Conservation (phyloP, 2,329 filamentous ascomycete genomes). For the Verticillium nubilum region DNA sequence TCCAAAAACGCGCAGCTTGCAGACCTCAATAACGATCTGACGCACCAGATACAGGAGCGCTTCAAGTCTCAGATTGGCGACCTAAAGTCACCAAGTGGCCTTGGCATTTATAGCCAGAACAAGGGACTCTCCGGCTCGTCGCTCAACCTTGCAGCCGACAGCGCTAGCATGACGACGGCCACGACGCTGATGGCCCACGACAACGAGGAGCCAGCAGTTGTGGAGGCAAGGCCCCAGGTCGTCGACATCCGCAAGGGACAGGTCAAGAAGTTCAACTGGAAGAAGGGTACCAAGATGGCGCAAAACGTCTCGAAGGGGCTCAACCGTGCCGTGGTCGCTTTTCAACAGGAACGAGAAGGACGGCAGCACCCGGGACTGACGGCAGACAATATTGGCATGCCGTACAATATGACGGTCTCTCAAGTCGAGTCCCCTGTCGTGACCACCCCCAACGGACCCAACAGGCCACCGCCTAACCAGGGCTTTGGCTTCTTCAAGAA, state of each 20-base stretch:
- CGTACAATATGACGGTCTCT: slow-evolving; percentile 63
- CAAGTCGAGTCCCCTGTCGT: slow-evolving; percentile 43
- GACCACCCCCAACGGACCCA: slow-evolving; percentile 23
- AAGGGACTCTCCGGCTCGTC: slow-evolving; percentile 46
- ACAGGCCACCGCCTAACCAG: slow-evolving; percentile 29
- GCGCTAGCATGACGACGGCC: slow-evolving; percentile 48
- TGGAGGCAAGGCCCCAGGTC: slow-evolving; percentile 79
- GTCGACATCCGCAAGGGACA: slow-evolving; percentile 94
- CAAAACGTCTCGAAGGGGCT: slow-evolving; percentile 93
- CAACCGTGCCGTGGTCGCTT: slow-evolving; percentile 81
- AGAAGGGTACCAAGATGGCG: slow-evolving; percentile 90
- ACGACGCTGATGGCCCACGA: slow-evolving; percentile 56
- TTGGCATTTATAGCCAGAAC: slow-evolving; percentile 51
- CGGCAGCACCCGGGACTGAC: slow-evolving; percentile 47
- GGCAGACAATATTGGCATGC: slow-evolving; percentile 61
- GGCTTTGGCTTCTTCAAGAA: slow-evolving; percentile 70
- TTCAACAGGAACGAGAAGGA: slow-evolving; percentile 52
- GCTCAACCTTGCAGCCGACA: slow-evolving; percentile 38
- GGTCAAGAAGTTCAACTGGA: slow-evolving; percentile 97
- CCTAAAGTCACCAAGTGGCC: slow-evolving; percentile 43
- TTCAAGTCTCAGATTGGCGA: slow-evolving; percentile 73
- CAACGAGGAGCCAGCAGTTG: slow-evolving; percentile 56
- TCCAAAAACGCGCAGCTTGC: slow-evolving; percentile 91
- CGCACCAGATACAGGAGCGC: slow-evolving; percentile 87
- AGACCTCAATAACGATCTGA: slow-evolving; percentile 92